Percentiles rank a stretch among this genome's conserved stretches.
Conservation (phyloP, 2,329 filamentous ascomycete genomes). For the Pseudopithomyces maydicus region DNA sequence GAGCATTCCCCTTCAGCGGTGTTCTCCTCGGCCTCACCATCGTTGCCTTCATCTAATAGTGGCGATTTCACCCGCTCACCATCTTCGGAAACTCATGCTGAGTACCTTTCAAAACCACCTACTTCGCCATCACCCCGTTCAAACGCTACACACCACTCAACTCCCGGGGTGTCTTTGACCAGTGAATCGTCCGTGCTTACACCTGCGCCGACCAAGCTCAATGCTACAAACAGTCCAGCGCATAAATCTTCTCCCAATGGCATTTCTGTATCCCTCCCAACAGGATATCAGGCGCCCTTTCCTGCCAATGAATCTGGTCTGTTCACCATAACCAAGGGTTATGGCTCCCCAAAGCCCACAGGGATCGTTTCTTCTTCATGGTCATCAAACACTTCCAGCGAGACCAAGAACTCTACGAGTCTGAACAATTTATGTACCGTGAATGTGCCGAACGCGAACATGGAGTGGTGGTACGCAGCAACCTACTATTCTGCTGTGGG, state of each 20-base stretch:
- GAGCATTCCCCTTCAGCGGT: neutral
- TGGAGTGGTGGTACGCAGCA: conserved; percentile 41
- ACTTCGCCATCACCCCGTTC: no score
- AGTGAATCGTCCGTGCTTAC: neutral
- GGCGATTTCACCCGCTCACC: neutral
- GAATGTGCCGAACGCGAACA: conserved; percentile 37
- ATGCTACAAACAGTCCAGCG: neutral
- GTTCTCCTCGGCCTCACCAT: neutral
- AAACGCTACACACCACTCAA: neutral
- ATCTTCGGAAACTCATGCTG: neutral
- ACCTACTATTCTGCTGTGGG: conserved; percentile 28
- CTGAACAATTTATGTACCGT: conserved; percentile 36
- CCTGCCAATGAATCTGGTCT: neutral
- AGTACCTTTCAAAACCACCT: neutral
- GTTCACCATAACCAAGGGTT: conserved; percentile 1
- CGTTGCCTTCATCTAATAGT: neutral
- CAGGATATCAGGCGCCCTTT: neutral
- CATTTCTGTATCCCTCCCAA: conserved; percentile 7
- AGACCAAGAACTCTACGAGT: neutral
- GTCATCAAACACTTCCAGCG: conserved; percentile 14
- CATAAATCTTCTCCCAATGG: neutral
- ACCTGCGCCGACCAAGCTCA: neutral
- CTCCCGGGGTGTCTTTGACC: neutral
- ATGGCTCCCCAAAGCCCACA: neutral
- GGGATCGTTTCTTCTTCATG: conserved; percentile 1